phyloP scores from a whole-genome alignment of 2,329 filamentous ascomycete genomes.

The Pestalotiopsis sp. region DNA sequence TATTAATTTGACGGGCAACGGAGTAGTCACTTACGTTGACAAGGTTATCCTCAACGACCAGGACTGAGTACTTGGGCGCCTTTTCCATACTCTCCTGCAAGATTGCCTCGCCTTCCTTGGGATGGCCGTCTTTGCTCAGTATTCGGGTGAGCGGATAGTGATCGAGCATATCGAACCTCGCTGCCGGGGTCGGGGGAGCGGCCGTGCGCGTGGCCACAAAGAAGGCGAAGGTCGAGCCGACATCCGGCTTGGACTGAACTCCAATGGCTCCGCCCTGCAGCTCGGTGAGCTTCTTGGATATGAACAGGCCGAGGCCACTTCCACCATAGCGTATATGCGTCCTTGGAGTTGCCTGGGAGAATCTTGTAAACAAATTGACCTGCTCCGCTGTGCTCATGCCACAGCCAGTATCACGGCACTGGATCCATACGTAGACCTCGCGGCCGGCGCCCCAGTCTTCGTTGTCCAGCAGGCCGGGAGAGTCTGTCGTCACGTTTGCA shows the following conservation, averaged over 20 bases:
- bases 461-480: conserved; percentile 48
- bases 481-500: conserved; percentile 41
- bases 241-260: conserved; percentile 65
- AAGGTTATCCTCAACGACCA: conserved; percentile 67
- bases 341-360: conserved; percentile 67
- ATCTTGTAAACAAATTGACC: conserved; percentile 67
- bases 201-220: conserved; percentile 66
- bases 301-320: conserved; percentile 72
- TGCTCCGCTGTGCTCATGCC: conserved; percentile 65
- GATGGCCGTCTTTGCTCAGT: conserved; percentile 25
- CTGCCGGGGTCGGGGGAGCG: conserved; percentile 26
- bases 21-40: conserved; percentile 45
- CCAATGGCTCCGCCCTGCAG: conserved; percentile 79
- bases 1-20: background rate
- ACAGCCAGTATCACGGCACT: conserved; percentile 72
- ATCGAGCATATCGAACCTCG: background rate
- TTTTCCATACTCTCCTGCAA: background rate
- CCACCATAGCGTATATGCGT: conserved; percentile 77
- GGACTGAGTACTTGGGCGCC: conserved; percentile 11
- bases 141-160: conserved; percentile 26
- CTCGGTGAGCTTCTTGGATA: conserved; percentile 74
- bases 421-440: conserved; percentile 70
- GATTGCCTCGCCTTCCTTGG: background rate
- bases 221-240: conserved; percentile 76
- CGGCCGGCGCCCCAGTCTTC: conserved; percentile 73